Percentiles rank a stretch among this genome's conserved stretches.
These are phyloP conservation scores for Protoeuglena noctilucae DNA, from an alignment of 139 green algal genomes.

Conservation along the genomic window DNA sequence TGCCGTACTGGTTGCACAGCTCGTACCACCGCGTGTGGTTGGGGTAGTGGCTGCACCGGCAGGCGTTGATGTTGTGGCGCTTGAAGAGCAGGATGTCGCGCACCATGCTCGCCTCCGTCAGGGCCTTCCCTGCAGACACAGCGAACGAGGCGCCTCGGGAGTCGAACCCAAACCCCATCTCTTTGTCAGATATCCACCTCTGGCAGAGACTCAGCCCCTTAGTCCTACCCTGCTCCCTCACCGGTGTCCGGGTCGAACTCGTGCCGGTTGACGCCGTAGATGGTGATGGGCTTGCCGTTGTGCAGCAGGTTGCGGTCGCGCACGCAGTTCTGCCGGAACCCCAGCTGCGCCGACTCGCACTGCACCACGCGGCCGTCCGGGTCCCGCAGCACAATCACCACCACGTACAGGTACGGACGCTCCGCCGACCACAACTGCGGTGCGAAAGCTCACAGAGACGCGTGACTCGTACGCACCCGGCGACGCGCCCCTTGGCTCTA, in stretches of 20 bases:
- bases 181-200: too few species aligned
- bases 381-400: conserved; percentile 46
- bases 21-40: conserved; percentile 80
- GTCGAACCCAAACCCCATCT: too few species aligned
- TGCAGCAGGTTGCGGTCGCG: conserved; percentile 46
- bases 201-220: too few species aligned
- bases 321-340: conserved; percentile 52
- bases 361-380: conserved; percentile 26
- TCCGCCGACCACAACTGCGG: conserved; percentile 67
- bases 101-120: conserved; percentile 33
- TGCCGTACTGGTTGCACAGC: conserved; percentile 61
- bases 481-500: too few species aligned
- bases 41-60: conserved; percentile 88
- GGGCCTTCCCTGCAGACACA: conserved; percentile 21
- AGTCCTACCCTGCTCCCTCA: conserved; percentile 19
- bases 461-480: too few species aligned
- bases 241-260: conserved; percentile 66
- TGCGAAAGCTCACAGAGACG: too few species aligned
- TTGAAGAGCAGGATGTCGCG: conserved; percentile 85
- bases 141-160: too few species aligned
- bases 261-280: conserved; percentile 81
- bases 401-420: conserved; percentile 57
- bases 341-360: conserved; percentile 60
- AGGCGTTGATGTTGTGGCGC: conserved; percentile 84
- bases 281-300: conserved; percentile 60